These are phyloP conservation scores for Lavandula angustifolia DNA, from an alignment of 257 asterid species.

Conservation along the genomic window DNA sequence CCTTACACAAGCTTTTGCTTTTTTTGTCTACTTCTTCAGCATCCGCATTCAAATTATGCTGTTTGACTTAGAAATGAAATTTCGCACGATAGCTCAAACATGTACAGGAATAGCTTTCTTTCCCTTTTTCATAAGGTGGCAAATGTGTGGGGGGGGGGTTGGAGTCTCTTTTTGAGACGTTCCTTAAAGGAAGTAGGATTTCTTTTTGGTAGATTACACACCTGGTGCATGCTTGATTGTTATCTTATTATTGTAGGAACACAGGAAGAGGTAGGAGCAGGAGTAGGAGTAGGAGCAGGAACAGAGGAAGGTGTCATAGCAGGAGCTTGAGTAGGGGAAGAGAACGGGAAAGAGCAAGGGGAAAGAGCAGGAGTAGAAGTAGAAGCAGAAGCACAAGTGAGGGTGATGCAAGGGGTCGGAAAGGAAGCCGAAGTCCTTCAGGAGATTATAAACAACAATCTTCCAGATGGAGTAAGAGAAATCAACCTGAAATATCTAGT, in stretches of 20 bases:
- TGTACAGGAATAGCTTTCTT: neutral
- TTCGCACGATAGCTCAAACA: neutral
- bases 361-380: constrained; percentile 50
- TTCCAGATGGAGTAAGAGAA: constrained; percentile 57
- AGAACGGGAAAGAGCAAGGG: constrained; percentile 39
- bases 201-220: neutral
- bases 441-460: constrained; percentile 15
- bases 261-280: constrained; percentile 64
- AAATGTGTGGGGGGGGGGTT: neutral
- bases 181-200: neutral
- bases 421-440: too few species aligned
- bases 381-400: constrained; percentile 42
- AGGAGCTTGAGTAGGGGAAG: constrained; percentile 47
- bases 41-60: neutral
- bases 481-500: constrained; percentile 59
- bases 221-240: constrained; percentile 4
- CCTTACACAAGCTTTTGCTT: constrained; percentile 2
- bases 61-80: constrained; percentile 10
- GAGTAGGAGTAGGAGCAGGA: constrained; percentile 63
- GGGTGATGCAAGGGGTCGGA: constrained; percentile 33
- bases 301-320: constrained; percentile 54
- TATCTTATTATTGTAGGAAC: constrained; percentile 43
- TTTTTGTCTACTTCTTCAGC: neutral
- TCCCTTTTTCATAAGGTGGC: constrained; percentile 19
- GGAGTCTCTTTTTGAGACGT: neutral